These are phyloP conservation scores for Liquidambar formosana DNA, from an alignment of 164 flowering plant genomes.

Conservation along the genomic window DNA sequence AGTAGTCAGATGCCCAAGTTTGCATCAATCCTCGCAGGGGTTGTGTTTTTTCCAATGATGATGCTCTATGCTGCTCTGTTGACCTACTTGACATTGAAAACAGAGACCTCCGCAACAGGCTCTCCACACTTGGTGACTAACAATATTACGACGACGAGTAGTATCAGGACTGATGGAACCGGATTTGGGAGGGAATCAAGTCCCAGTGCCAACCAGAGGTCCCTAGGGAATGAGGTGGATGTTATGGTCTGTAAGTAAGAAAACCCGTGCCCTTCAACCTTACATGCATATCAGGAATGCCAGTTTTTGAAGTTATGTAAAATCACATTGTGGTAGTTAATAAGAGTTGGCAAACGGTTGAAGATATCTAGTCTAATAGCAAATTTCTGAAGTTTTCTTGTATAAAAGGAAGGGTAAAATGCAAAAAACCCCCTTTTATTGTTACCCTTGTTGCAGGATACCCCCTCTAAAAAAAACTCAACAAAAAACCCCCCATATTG, in stretches of 20 bases:
- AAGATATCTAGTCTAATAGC: no score
- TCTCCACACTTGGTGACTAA: background rate
- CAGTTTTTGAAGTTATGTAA: no score
- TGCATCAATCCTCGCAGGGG: slow-evolving; percentile 1
- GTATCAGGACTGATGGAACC: background rate
- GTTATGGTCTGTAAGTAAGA: background rate
- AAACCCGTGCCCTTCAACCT: no score
- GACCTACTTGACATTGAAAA: background rate
- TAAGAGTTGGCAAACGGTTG: no score
- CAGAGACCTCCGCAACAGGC: background rate
- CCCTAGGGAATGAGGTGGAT: background rate
- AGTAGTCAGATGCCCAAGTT: background rate
- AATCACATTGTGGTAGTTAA: no score
- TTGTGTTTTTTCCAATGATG: background rate
- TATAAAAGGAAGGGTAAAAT: no score
- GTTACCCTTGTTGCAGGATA: no score
- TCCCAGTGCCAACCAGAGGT: background rate
- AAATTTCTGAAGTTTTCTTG: no score
- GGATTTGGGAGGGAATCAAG: background rate
- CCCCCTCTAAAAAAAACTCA: no score
- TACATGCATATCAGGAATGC: no score
- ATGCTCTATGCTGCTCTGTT: background rate
- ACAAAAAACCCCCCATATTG: no score
- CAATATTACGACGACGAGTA: background rate
- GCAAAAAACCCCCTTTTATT: no score